These are phyloP conservation scores for Acanthamoeba sp. DNA, from an alignment of 208 protist genomes.

Conservation along the genomic window DNA sequence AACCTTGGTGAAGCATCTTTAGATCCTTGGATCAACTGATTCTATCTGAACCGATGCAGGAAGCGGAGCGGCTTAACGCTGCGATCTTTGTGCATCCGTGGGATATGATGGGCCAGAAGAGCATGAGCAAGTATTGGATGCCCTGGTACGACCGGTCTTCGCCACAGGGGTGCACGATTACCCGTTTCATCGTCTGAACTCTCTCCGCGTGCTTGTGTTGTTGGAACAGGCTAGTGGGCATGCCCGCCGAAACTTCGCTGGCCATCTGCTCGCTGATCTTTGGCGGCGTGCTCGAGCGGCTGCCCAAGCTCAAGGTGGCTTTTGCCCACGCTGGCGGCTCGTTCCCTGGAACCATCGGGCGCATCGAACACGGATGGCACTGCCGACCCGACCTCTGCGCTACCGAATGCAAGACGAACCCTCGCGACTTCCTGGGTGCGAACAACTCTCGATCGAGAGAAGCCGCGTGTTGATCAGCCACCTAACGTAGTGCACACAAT, in stretches of 20 bases:
- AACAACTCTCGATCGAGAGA: not conserved
- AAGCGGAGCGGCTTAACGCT: constrained; percentile 83
- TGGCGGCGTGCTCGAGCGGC: constrained; percentile 89
- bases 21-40: too few species aligned
- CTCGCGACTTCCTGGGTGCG: constrained; percentile 81
- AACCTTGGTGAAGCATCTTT: too few species aligned
- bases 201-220: not conserved
- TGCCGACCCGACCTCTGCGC: constrained; percentile 91
- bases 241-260: constrained; percentile 90
- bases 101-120: constrained; percentile 89
- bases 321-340: constrained; percentile 92
- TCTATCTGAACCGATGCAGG: too few species aligned
- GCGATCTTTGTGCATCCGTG: constrained; percentile 92
- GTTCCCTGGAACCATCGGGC: constrained; percentile 90
- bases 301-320: constrained; percentile 87
- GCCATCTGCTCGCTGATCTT: constrained; percentile 92
- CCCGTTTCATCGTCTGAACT: constrained; percentile 2
- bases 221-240: constrained; percentile 89
- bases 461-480: too few species aligned
- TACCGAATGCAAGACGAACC: constrained; percentile 80
- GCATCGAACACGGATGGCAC: constrained; percentile 89
- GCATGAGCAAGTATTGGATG: constrained; percentile 91
- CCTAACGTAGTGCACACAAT: too few species aligned
- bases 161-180: too few species aligned
- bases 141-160: constrained; percentile 84